Evolutionary conservation across 257 asterid genomes (phyloP), one percentile per base, ranked within the genome.

Genomic region (Solanum etuberosum): DNA sequence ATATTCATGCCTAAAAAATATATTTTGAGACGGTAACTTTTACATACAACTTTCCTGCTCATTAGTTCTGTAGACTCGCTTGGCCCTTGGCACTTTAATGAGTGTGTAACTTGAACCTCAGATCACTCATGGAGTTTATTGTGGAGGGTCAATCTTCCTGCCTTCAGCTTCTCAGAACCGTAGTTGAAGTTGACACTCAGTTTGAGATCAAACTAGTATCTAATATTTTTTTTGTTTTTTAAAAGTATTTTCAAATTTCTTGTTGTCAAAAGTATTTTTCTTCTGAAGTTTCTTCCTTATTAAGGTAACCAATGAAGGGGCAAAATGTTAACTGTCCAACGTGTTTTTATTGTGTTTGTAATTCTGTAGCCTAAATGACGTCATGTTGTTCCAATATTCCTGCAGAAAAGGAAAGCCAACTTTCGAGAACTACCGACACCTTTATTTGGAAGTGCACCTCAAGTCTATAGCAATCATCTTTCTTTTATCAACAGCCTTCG

Each of bases 341-440:
- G 23, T 12, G 83, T 38, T 70, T 68, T 70, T 31, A 70, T 70
- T 74, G 51, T 74, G 57, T 74, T 74, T 23, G 34, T 23, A 38
- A 74, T 74, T 38, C 18, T 23, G 21, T 74, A 23, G 32, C 54
- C 83, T 21, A 74, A 74, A 51, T 51, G 32, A 23, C 10, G 34
- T 38, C 54, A 23, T 37, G 18, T 77, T 83, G 65, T 43, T 4
- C 80, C 80, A 78, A 88, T 83, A 63, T 84, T 73, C 59, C 77
- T 88, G 87, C 92, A 91, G 93, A 38, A 86, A 65, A 73, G 31
- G 86, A 74, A 74, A 42, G 78, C 27, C 31, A 16, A 40, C 51
- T 46, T 74, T 74, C 72, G 40, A 46, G 76, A 74, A 76, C 61
- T 86, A 9, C 23, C 43, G 61, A 57, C 32, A 1, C 43, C 46